Evolutionary conservation across 2,329 filamentous ascomycete genomes (phyloP), one percentile per base, ranked within the genome.

Genomic region (Trichophyton simii): DNA sequence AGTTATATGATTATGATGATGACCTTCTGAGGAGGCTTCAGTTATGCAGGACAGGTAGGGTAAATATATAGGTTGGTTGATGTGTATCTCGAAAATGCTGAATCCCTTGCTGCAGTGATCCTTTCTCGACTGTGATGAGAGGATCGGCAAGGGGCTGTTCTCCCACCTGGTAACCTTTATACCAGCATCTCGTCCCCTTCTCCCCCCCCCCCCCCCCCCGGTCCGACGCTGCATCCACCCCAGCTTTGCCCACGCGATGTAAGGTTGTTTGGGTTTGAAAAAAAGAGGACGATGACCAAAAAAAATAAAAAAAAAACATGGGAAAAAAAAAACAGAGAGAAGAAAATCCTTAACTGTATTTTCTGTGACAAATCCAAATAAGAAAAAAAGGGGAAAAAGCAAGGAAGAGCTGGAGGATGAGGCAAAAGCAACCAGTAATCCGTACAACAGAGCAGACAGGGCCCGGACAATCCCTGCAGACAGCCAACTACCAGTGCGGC

Each of bases 151-250:
- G 52, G 52, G 52, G 52, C 52, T 36, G 38, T 36, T 55, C 8
- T 48, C 15, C 8, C n/a, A 22, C 25, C 52, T 36, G 52, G 52
- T 18, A 28, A 34, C 52, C 38, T 38, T 55, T 55, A 34, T 55
- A 55, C 25, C 15, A 44, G 41, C 41, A 44, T 44, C 41, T 44
- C 41, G 34, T 44, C 15, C 15, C 7, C 52, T 34, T 38, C 28
- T 13, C 52, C 31, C 8, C 28, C 25, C 50, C 52, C 52, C 52
- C 52, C 31, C 8, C 28, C 25, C 50, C 52, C 52, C 52, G 52
- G 52, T 55, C 52, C 52, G 52, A 55, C 38, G n/a, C 52, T 55
- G 52, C 52, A 55, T 55, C 52, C 52, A 55, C 52, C 52, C 52
- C 52, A 55, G 52, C 52, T 55, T 55, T 28, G 28, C 28, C 50